These are phyloP conservation scores for Lentinula raphanica DNA, from an alignment of 768 basidiomycete genomes.

Conservation along the genomic window DNA sequence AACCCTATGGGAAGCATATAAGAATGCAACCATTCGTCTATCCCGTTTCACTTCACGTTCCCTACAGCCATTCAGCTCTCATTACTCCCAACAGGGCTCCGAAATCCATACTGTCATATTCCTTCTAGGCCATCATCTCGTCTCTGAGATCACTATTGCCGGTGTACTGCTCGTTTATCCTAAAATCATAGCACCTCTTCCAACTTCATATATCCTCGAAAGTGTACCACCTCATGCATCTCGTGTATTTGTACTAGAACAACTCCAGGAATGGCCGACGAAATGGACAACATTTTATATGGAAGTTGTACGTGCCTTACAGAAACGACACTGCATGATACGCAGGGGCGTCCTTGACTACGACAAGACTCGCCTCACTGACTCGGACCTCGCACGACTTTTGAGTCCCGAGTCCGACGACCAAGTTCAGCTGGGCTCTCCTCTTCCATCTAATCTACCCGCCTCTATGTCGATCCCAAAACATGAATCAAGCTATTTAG, in stretches of 20 bases:
- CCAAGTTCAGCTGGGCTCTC: not conserved
- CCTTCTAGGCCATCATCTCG: not conserved
- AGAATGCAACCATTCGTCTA: not conserved
- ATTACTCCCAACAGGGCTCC: not conserved
- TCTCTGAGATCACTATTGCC: not conserved
- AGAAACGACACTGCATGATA: not conserved
- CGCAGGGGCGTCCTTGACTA: not conserved
- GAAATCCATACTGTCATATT: slow-evolving; percentile 1
- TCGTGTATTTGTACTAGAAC: slow-evolving; percentile 56
- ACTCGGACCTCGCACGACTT: not conserved
- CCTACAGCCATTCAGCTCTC: not conserved
- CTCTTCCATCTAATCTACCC: not conserved
- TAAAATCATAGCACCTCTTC: not conserved
- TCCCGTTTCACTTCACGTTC: not conserved
- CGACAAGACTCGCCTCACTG: not conserved
- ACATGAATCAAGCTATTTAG: not conserved
- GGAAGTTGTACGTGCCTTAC: slow-evolving; percentile 31
- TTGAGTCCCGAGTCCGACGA: not conserved
- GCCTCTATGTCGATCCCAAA: not conserved
- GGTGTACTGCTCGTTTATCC: not conserved
- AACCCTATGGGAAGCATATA: not conserved
- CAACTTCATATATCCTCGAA: slow-evolving; percentile 38
- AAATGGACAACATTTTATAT: slow-evolving; percentile 65
- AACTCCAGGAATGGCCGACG: slow-evolving; percentile 43
- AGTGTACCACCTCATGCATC: slow-evolving; percentile 41